phyloP scores from a whole-genome alignment of 1,139 yeast species.

The Candida pseudoviswanathii region DNA sequence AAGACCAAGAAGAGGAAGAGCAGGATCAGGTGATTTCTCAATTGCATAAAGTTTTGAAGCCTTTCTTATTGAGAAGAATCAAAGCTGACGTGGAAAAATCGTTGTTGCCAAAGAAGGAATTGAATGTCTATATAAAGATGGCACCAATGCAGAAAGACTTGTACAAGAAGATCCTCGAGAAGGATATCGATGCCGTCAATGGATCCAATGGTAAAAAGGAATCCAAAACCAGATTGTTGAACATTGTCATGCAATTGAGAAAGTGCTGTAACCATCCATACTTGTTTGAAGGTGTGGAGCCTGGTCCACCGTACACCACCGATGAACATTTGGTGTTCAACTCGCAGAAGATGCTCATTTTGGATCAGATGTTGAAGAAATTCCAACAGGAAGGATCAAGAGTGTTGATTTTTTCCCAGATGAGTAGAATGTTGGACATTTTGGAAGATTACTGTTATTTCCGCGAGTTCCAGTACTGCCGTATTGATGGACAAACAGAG shows the following conservation, averaged over 20 bases:
- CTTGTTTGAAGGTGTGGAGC: conserved; percentile 83
- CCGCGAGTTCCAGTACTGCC: conserved; percentile 66
- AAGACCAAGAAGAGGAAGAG: conserved; percentile 26
- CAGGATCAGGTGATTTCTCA: conserved; percentile 71
- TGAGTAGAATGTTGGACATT: conserved; percentile 80
- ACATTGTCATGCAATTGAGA: conserved; percentile 81
- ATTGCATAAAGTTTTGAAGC: conserved; percentile 82
- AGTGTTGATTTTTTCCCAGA: conserved; percentile 76
- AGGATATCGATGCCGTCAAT: conserved; percentile 81
- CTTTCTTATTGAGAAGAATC: conserved; percentile 72
- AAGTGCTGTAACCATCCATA: conserved; percentile 87
- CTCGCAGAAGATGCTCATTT: conserved; percentile 70
- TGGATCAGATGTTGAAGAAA: conserved; percentile 67
- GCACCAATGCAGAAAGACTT: conserved; percentile 74
- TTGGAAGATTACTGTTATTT: conserved; percentile 76
- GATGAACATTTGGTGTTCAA: conserved; percentile 79
- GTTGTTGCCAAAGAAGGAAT: conserved; percentile 70
- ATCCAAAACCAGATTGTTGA: conserved; percentile 70
- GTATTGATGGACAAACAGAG: conserved; percentile 82
- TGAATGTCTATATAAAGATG: conserved; percentile 74
- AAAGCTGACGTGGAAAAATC: conserved; percentile 82
- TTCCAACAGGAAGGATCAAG: conserved; percentile 70
- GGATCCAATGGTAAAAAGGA: conserved; percentile 78
- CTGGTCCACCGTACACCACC: conserved; percentile 84
- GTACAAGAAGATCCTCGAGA: conserved; percentile 75